phyloP scores from a whole-genome alignment of 768 basidiomycete genomes.

The Tulasnella sp. region DNA sequence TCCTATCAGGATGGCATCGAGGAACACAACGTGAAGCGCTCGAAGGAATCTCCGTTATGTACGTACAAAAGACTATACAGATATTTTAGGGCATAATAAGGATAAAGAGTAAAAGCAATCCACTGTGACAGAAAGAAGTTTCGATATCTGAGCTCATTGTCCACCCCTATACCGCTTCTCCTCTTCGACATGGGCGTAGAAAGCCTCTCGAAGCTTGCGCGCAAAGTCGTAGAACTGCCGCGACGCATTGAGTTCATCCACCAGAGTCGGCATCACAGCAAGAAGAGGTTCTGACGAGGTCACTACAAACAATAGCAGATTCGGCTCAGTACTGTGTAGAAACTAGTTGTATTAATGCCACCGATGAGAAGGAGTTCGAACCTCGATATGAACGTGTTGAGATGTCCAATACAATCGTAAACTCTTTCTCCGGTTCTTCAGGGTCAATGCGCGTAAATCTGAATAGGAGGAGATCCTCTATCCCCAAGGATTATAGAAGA shows the following conservation, averaged over 20 bases:
- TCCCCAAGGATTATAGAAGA: background rate
- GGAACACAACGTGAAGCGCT: too few relatives aligned
- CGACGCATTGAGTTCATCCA: conserved; percentile 61
- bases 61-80: background rate
- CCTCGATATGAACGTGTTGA: conserved; percentile 54
- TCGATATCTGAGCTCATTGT: background rate
- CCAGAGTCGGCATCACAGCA: conserved; percentile 52
- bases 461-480: conserved; percentile 55
- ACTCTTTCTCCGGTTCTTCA: conserved; percentile 48
- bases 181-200: conserved; percentile 15
- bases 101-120: background rate
- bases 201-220: conserved; percentile 39
- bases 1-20: too few relatives aligned
- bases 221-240: conserved; percentile 65
- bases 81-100: background rate
- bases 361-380: conserved; percentile 26
- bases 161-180: conserved; percentile 14
- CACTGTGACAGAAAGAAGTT: too few relatives aligned
- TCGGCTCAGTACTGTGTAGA: too few relatives aligned
- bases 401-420: conserved; percentile 67
- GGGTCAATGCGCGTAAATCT: conserved; percentile 60
- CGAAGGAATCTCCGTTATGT: too few relatives aligned
- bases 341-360: background rate
- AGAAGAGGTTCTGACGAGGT: conserved; percentile 69
- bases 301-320: conserved; percentile 35